Evolutionary conservation across 768 basidiomycete genomes (phyloP).

Genomic region (Cystofilobasidium bisporidii): DNA sequence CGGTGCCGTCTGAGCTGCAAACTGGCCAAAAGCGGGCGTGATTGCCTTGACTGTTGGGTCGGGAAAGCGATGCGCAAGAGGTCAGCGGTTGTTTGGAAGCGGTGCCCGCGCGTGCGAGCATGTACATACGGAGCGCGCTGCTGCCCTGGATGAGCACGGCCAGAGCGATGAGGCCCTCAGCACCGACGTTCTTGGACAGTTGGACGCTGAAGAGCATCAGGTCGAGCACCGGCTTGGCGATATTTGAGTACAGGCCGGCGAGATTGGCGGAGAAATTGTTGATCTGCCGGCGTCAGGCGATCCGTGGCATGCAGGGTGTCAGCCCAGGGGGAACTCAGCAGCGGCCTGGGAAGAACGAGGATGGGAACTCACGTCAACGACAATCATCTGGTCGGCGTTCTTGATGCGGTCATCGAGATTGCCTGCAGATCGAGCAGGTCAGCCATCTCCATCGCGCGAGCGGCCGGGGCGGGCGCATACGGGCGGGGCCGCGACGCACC

Average conservation of each 20-base stretch:
- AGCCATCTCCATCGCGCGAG: too few relatives aligned
- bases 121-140: conserved; percentile 67
- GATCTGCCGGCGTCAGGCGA: too few relatives aligned
- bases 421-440: conserved; percentile 45
- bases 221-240: conserved; percentile 87
- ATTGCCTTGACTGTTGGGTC: conserved; percentile 42
- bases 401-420: conserved; percentile 93
- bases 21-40: conserved; percentile 85
- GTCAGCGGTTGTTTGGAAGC: too few relatives aligned
- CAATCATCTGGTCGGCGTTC: conserved; percentile 44
- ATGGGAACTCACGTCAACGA: conserved; percentile 4
- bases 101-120: too few relatives aligned
- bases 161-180: conserved; percentile 74
- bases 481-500: conserved; percentile 44
- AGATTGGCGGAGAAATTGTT: conserved; percentile 82
- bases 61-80: neutral
- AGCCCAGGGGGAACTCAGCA: too few relatives aligned
- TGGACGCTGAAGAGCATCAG: conserved; percentile 91
- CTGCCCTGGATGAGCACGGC: conserved; percentile 76
- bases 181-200: conserved; percentile 83
- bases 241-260: conserved; percentile 81
- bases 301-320: too few relatives aligned
- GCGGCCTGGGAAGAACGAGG: neutral
- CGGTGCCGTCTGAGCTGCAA: conserved; percentile 55
- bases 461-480: too few relatives aligned